Conservation (phyloP, 768 basidiomycete species). For the Heimioporus sp. region DNA sequence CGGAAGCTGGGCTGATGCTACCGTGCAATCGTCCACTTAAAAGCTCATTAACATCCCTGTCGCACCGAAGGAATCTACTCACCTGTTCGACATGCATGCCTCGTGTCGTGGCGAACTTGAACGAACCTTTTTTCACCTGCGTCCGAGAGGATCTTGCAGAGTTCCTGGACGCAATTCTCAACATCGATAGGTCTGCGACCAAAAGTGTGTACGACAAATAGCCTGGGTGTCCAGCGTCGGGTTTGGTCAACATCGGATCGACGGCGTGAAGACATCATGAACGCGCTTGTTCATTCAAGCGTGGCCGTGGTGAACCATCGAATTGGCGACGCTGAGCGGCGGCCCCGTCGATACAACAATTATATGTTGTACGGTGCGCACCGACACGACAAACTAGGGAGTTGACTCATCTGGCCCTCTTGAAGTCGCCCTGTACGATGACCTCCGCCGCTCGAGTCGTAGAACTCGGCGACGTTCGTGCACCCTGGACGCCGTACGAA, state of each 20-base stretch:
- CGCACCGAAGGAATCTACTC: neutral
- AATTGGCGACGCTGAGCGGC: constrained; percentile 91
- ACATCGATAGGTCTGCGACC: constrained; percentile 69
- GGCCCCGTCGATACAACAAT: constrained; percentile 96
- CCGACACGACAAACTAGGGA: neutral
- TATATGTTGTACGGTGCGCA: neutral
- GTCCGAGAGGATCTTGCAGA: constrained; percentile 36
- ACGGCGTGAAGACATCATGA: neutral
- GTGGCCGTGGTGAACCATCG: constrained; percentile 93
- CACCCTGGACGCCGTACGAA: constrained; percentile 29
- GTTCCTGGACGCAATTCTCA: constrained; percentile 42
- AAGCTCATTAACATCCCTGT: neutral
- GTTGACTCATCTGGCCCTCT: constrained; percentile 58
- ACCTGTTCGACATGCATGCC: constrained; percentile 70
- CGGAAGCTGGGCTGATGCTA: constrained; percentile 29
- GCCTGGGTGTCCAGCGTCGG: constrained; percentile 67
- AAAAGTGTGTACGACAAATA: constrained; percentile 91
- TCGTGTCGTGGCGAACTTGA: constrained; percentile 74
- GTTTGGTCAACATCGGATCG: neutral
- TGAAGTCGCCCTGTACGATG: constrained; percentile 62
- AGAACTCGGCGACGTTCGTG: constrained; percentile 58
- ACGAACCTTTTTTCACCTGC: constrained; percentile 33
- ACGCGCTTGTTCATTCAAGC: constrained; percentile 91
- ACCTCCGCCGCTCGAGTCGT: constrained; percentile 71
- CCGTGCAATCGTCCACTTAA: constrained; percentile 17